Base-by-base conservation (phyloP, 202 grass and related monocot genomes). In the Digitaria exilis region DNA sequence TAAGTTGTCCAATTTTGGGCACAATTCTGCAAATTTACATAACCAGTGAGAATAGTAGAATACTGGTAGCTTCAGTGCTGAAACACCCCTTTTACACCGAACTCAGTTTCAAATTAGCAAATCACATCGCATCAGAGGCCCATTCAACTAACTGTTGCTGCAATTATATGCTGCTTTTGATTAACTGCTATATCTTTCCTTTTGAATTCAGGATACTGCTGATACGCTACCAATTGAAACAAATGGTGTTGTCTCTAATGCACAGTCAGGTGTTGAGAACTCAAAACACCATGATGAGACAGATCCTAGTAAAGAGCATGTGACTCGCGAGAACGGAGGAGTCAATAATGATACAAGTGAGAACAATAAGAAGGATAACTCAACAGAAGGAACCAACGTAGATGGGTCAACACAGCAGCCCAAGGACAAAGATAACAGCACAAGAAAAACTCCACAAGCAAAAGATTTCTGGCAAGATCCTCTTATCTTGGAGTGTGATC, bases 401-500 rank as follows among this genome's bases (percentile, higher is more conserved):
- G 90, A 86, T 79, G 88, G 81, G 21, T 39, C 55, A 22, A 3
- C 64, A 61, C 48, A 54, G 16, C 43, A 86, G 57, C 66, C 56
- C 26, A 56, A 44, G 77, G 73, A 49, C 30, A 84, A 90, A 57
- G 73, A 71, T 69, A 56, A 15, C 25, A 76, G 10, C 4, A 44
- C 42, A 45, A 58, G 26, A 59, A 57, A 58, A 39, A 61, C 78
- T 58, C 80, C 81, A 61, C 73, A 75, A 26, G 30, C 72, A 42
- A 76, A 8, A 0, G n/a, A 51, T n/a, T 82, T 80, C 39, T 42
- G 55, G 74, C 39, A 87, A 49, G 83, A 91, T 71, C 82, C 80
- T 67, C 76, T 83, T 69, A 74, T 91, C 39, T 75, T 80, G 81
- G 91, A 78, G 55, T 98, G 93, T 61, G 96, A 98, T 84, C 78